phyloP scores from a whole-genome alignment of 148 eudicot species.

The Euryodendron excelsum region DNA sequence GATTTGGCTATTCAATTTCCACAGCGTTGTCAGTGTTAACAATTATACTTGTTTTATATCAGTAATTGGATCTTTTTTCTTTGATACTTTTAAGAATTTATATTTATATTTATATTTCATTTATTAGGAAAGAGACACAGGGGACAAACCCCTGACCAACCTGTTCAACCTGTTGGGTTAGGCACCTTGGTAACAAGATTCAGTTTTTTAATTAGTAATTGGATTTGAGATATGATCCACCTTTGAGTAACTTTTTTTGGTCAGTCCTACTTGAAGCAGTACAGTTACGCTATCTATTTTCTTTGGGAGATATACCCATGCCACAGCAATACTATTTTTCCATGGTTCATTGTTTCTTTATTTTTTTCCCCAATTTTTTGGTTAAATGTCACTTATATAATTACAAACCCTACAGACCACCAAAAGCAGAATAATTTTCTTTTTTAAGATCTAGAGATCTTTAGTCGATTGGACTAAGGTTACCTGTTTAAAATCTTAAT shows the following conservation, averaged over 20 bases:
- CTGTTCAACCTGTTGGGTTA: not conserved
- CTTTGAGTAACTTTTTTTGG: not conserved
- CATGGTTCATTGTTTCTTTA: not conserved
- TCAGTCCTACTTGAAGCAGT: not conserved
- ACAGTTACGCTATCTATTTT: not conserved
- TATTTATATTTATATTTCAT: not conserved
- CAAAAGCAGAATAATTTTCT: not conserved
- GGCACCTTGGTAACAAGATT: not conserved
- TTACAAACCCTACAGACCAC: not conserved
- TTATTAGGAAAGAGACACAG: not conserved
- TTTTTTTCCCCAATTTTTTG: not conserved
- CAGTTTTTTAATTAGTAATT: not conserved
- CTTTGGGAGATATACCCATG: not conserved
- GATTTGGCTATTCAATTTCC: not conserved
- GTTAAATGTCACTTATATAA: not conserved
- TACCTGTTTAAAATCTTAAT: slow-evolving; percentile 3
- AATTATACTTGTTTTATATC: not conserved
- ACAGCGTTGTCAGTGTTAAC: not conserved
- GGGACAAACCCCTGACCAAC: not conserved
- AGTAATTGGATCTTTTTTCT: not conserved
- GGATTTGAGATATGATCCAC: not conserved
- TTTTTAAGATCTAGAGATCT: not conserved
- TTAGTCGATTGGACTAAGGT: not conserved
- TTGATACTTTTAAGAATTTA: not conserved
- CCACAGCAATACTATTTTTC: not conserved